Base-by-base conservation (phyloP, 2,329 filamentous ascomycete species). In the Ascocoryne sarcoides region DNA sequence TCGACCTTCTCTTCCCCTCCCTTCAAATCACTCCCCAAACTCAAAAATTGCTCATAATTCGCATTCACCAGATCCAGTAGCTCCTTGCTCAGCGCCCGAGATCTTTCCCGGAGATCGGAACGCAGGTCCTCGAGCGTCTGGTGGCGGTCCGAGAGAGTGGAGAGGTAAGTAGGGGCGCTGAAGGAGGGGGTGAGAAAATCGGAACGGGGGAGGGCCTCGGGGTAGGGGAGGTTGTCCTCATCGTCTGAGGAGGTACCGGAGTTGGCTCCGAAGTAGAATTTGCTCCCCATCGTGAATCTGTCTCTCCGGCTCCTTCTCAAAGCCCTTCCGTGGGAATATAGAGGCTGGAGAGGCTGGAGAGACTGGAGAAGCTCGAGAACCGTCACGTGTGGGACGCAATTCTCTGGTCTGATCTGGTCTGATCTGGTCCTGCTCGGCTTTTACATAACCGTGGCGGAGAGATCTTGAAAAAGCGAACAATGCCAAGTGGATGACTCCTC, bases 121-220 rank as follows among this genome's bases (percentile, higher is more conserved):
- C 90, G 85, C 21, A 98, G 70, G 61, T 98, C 92, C 60, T 95
- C 89, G 35, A 98, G 84, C 0, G 90, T 95, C 62, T 98, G 92
- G 62, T 98, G 92, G 1, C 92, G 83, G 58, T 92, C 80, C 15
- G 79, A 77, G 1, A 95, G 73, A 1, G 84, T 82, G 5, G 80
- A 88, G 63, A 98, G 81, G 61, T 95, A 98, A 2, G 68, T 67
- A 2, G 84, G 76, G 1, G 93, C 82, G 47, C 86, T 78, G 62
- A 98, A 98, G 50, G 78, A 63, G 3, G 77, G 72, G 2, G 75
- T 66, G 5, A 95, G 75, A 65, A 98, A 98, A 57, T 92, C 86
- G 43, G 73, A 68, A 43, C 92, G 84, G 2, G 85, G 76, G 12
- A 98, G 77, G 3, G 89, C 87, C 29, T 79, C 73, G 1, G 92